Base-by-base conservation (phyloP, 306 rosid genomes). In the Acacia confusa region DNA sequence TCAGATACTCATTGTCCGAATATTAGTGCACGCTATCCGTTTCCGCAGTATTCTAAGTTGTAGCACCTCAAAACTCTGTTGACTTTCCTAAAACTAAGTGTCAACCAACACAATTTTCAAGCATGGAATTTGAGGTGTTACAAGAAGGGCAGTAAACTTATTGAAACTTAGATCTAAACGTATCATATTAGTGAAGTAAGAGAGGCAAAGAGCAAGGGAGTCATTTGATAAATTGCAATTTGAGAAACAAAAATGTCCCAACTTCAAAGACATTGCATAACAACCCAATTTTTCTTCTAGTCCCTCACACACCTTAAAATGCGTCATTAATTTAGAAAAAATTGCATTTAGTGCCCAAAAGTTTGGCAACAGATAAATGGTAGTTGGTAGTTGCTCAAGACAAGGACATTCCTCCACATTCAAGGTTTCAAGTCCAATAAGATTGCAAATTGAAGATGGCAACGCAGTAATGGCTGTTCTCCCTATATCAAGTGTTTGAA, bases 391-490 rank as follows among this genome's bases (percentile, higher is more conserved):
- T 4, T 61, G 67, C 19, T 61, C 4, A 27, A 61, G 67, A 27
- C 4, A 7, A 61, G 19, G 67, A 61, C 67, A 61, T 13, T 61
- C 36, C 19, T 61, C 67, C 3, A 61, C 13, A 36, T 61, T 61
- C 14, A 61, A 61, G 20, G 16, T 61, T 61, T 61, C 38, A 27
- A 61, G 67, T 13, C 38, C 36, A 5, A 27, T 27, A 7, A 76
- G 43, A 61, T 76, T 43, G 27, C 74, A 6, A 25, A 77, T 44
- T 30, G 73, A 65, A 65, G 16, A 47, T 76, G 81, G 64, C 34
- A 77, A 22, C 9, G 34, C 48, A 19, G 34, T 24, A 5, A 64
- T 45, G 27, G 58, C 30, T 6, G 47, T 77, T 14, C 45, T 43
- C 3, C 16, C 19, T 43, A 77, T 20, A 32, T n/a, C 52, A 47